A percentile compares a stretch with the other conserved stretches of the same genome.
phyloP scores from a whole-genome alignment of 805 yeast genomes.

The Ogataea henricii region DNA sequence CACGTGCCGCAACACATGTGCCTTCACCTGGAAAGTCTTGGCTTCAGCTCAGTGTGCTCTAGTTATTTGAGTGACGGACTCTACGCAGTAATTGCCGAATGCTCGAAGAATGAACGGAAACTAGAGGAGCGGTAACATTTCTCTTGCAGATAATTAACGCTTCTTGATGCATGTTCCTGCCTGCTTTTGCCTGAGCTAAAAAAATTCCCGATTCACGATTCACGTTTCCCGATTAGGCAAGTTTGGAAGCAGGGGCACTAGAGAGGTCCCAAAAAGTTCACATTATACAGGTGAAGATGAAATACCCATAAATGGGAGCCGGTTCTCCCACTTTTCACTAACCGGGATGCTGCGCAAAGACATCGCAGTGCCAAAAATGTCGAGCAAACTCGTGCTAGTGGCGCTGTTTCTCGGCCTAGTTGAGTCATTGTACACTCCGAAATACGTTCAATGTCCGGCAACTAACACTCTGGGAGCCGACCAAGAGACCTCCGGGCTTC shows the following conservation, averaged over 20 bases:
- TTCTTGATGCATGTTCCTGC: background rate
- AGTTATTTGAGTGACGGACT: constrained; percentile 21
- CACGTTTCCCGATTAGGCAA: constrained; percentile 15
- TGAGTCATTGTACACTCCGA: constrained; percentile 49
- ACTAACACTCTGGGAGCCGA: constrained; percentile 16
- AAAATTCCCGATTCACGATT: background rate
- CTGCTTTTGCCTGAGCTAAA: background rate
- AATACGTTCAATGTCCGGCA: constrained; percentile 49
- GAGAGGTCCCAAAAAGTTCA: background rate
- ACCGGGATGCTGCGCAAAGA: too few relatives aligned
- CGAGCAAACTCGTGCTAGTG: background rate
- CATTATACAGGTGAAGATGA: background rate
- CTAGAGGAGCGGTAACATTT: background rate
- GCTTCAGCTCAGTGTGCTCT: constrained; percentile 10
- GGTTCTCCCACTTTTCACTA: too few relatives aligned
- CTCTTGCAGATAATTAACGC: background rate
- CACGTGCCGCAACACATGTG: constrained; percentile 13
- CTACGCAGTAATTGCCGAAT: constrained; percentile 14
- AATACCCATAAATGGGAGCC: too few relatives aligned
- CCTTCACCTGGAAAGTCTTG: constrained; percentile 5
- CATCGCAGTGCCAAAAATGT: background rate
- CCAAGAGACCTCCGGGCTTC: constrained; percentile 15
- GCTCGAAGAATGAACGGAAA: background rate
- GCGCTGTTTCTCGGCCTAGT: background rate
- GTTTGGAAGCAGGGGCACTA: background rate